A percentile compares a stretch with the other conserved stretches of the same genome.
Conservation (phyloP, 176 grass and related monocot species). For the Eleusine indica region DNA sequence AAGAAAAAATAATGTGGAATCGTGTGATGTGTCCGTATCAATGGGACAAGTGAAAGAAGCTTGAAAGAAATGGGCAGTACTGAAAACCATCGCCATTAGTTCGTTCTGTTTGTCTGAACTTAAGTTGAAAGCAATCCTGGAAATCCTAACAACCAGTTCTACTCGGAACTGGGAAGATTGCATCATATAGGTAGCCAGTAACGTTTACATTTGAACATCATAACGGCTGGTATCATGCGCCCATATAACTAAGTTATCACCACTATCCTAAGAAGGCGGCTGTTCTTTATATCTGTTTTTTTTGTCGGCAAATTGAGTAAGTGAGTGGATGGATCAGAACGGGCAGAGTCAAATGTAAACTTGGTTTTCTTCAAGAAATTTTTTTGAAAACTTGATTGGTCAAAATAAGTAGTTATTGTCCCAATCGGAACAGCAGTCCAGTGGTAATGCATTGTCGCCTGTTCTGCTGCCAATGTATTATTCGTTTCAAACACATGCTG, state of each 20-base stretch:
- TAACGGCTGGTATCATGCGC: slow-evolving; percentile 14
- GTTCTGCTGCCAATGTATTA: neutral
- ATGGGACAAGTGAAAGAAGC: slow-evolving; percentile 28
- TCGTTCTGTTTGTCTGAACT: slow-evolving; percentile 60
- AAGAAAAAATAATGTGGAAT: neutral
- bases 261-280: slow-evolving; percentile 5
- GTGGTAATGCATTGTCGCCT: neutral
- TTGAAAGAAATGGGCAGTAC: slow-evolving; percentile 40
- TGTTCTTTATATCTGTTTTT: neutral
- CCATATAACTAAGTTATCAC: neutral
- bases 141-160: slow-evolving; percentile 47
- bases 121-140: slow-evolving; percentile 57
- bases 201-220: slow-evolving; percentile 14
- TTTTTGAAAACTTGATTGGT: neutral
- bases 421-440: neutral
- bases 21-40: slow-evolving; percentile 22
- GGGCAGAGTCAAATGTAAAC: neutral
- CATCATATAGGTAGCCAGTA: slow-evolving; percentile 43
- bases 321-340: neutral
- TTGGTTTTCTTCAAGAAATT: neutral
- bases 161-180: slow-evolving; percentile 23
- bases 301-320: neutral
- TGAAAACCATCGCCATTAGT: slow-evolving; percentile 47
- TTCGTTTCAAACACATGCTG: slow-evolving; percentile 17
- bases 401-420: slow-evolving; percentile 7